Evolutionary conservation across 257 asterid genomes (phyloP), one percentile per base, ranked within the genome.

Genomic region (Verbascum thapsus): DNA sequence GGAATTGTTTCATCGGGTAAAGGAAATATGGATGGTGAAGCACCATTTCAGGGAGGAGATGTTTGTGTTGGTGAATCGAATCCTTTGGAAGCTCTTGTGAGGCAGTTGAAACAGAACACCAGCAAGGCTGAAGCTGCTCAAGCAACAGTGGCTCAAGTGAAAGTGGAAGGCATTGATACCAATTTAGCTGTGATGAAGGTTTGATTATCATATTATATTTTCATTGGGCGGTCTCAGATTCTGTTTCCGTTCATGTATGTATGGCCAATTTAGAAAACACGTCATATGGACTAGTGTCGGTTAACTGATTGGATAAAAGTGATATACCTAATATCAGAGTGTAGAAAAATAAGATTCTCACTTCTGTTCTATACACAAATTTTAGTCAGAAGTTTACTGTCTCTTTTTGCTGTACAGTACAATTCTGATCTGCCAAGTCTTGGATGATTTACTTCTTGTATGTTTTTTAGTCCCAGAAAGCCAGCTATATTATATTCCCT

Each of bases 111-210:
- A 78, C 80, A 45, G 79, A 78, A 90, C 78, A 80, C 86, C 34
- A 95, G 90, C 61, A 85, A 76, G 67, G 92, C 96, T 69, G 92
- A 83, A 76, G 98, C 96, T 64, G 98, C 98, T 58, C 95, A 83
- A 80, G 94, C 92, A 41, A 83, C 96, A 56, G 90, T 87, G 61
- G 90, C 82, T 74, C 86, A 84, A 83, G 98, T 90, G 76, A 90
- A 88, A 77, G 92, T 90, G 50, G 98, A 90, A 79, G 98, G 98
- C 18, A 86, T 90, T 66, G 96, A 90, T 76, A 72, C 95, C 61
- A 90, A 90, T 68, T 57, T 90, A 60, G 94, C 92, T 50, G 96
- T 90, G 72, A 82, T 88, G 87, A 79, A 87, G 96, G 98, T 90
- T 57, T 68, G 42, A 23, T 61, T 41, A 55, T 52, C 5, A 26